These are phyloP conservation scores for Apiospora marii DNA, from an alignment of 2,329 filamentous ascomycete species.

Conservation along the genomic window DNA sequence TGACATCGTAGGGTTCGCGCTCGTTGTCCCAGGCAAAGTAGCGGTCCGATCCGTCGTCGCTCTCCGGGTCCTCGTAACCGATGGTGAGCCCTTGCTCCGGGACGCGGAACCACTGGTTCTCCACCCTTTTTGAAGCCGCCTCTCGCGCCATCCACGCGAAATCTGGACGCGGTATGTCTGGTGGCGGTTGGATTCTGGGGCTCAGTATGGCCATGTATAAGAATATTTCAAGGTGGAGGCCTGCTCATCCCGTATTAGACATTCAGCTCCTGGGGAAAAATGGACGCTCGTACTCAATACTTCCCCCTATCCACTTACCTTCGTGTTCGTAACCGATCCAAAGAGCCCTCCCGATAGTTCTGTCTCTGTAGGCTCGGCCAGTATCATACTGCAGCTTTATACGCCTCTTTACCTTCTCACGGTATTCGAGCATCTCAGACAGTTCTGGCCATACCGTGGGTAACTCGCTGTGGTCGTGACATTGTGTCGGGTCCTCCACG, in stretches of 20 bases:
- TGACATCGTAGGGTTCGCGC: neutral
- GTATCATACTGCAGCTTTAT: neutral
- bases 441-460: neutral
- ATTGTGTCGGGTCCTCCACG: neutral
- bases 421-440: neutral
- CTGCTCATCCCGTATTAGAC: neutral
- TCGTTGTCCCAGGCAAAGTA: neutral
- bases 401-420: neutral
- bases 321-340: neutral
- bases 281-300: neutral
- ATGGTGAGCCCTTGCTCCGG: neutral
- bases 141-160: neutral
- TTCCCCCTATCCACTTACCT: neutral
- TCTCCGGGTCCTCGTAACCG: neutral
- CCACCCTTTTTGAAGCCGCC: neutral
- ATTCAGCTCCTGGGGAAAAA: neutral
- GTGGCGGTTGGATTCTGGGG: neutral
- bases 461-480: neutral
- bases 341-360: neutral
- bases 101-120: neutral
- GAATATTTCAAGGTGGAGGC: neutral
- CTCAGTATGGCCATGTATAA: neutral
- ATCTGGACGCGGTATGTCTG: neutral
- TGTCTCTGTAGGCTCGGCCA: neutral
- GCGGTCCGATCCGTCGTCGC: neutral